These are phyloP conservation scores for Pichia eremophila DNA, from an alignment of 805 yeast genomes.

Conservation along the genomic window DNA sequence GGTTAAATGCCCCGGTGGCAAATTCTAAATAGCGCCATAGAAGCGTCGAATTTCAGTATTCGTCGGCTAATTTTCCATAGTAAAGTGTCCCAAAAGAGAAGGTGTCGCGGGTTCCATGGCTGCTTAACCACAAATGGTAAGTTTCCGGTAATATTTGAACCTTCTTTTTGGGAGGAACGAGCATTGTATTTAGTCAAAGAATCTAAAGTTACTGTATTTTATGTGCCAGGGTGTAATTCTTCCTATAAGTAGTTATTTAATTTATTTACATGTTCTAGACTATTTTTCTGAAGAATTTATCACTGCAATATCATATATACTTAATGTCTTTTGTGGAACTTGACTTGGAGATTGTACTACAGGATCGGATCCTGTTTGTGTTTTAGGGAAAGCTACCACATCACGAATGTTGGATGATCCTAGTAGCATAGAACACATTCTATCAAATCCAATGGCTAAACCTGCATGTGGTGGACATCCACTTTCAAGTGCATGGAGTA, in stretches of 20 bases:
- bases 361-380: slow-evolving; percentile 77
- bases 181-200: not conserved
- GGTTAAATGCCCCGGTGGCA: not conserved
- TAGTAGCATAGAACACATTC: slow-evolving; percentile 85
- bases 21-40: not conserved
- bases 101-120: not conserved
- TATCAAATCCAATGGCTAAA: slow-evolving; percentile 87
- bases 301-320: slow-evolving; percentile 40
- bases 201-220: no score
- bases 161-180: not conserved
- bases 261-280: not conserved
- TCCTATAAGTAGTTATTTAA: not conserved
- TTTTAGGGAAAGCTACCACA: slow-evolving; percentile 94
- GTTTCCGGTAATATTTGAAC: not conserved
- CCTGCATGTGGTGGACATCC: slow-evolving; percentile 99
- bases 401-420: slow-evolving; percentile 75
- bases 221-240: no score
- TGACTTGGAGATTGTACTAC: slow-evolving; percentile 79
- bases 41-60: not conserved
- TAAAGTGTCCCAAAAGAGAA: not conserved
- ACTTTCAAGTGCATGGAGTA: slow-evolving; percentile 66
- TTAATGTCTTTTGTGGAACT: slow-evolving; percentile 42
- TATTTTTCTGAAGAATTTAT: not conserved
- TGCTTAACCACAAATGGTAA: not conserved
- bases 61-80: not conserved